Conservation (phyloP, 2,329 filamentous ascomycete genomes). For the Geoglossum cookeanum region DNA sequence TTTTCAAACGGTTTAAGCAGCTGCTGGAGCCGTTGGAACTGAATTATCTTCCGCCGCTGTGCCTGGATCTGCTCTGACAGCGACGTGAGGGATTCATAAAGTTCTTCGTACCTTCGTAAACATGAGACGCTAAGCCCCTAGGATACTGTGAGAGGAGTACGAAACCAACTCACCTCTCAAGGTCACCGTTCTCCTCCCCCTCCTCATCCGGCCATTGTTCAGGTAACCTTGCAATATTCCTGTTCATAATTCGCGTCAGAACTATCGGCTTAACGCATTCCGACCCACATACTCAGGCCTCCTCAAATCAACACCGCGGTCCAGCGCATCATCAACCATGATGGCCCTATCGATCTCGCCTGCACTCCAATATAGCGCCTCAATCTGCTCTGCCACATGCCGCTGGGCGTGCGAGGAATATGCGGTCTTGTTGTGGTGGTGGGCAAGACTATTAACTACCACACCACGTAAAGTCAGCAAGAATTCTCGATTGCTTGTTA, state of each 20-base stretch:
- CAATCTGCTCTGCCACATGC: conserved; percentile 36
- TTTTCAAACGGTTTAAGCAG: conserved; percentile 30
- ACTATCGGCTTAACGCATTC: neutral
- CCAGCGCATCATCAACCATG: conserved; percentile 15
- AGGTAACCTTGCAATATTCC: conserved; percentile 22
- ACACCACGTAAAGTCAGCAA: neutral
- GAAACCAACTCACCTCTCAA: conserved; percentile 14
- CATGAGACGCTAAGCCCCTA: neutral
- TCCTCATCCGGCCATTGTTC: conserved; percentile 17
- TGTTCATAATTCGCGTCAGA: conserved; percentile 7
- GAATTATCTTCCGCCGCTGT: conserved; percentile 26
- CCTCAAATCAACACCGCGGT: conserved; percentile 22
- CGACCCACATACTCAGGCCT: conserved; percentile 17
- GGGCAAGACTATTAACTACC: conserved; percentile 30
- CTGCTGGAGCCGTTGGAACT: conserved; percentile 25
- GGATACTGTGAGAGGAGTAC: neutral
- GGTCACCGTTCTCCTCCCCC: conserved; percentile 16
- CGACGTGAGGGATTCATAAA: conserved; percentile 25
- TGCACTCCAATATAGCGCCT: conserved; percentile 33
- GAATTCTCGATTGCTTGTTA: neutral
- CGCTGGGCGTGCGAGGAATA: conserved; percentile 35
- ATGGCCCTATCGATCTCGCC: conserved; percentile 19
- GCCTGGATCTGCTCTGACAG: conserved; percentile 27
- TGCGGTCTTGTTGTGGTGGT: conserved; percentile 32
- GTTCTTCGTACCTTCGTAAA: conserved; percentile 20